Percentiles rank a stretch among this genome's conserved stretches.
These are phyloP conservation scores for Plasmodium gallinaceum DNA, from an alignment of 169 alveolate genomes.

Conservation along the genomic window DNA sequence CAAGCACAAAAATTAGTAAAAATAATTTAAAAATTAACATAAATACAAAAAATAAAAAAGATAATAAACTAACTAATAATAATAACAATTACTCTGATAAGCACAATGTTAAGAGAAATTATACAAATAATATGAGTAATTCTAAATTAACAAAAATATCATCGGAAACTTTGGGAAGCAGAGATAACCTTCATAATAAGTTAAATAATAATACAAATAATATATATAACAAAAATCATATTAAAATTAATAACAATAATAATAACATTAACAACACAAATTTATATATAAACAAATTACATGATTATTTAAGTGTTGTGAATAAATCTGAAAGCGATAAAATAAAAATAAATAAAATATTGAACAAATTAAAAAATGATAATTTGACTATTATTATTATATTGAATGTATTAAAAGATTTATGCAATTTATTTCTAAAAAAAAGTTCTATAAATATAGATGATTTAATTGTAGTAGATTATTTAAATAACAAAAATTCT, in stretches of 20 bases:
- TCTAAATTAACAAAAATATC: no score
- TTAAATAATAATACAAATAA: no score
- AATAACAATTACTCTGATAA: neutral
- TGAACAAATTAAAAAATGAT: conserved; percentile 63
- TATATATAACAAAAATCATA: no score
- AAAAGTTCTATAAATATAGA: conserved; percentile 20
- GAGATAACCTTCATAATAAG: no score
- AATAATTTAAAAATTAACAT: neutral
- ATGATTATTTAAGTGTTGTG: conserved; percentile 51
- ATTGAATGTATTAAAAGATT: conserved; percentile 47
- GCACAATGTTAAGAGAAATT: neutral
- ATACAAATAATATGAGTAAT: neutral
- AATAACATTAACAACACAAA: neutral
- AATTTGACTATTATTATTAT: conserved; percentile 42
- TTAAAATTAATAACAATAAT: neutral
- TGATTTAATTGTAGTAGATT: conserved; percentile 14
- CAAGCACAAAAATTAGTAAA: neutral
- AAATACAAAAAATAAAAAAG: neutral
- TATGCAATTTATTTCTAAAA: conserved; percentile 51
- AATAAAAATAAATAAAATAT: conserved; percentile 42
- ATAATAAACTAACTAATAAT: neutral
- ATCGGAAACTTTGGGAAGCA: no score
- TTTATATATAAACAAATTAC: conserved; percentile 63
- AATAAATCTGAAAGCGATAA: conserved; percentile 66
- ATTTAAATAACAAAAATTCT: conserved; percentile 32